phyloP scores from a whole-genome alignment of 352 stramenopile genomes.

The Pythium chondricola region DNA sequence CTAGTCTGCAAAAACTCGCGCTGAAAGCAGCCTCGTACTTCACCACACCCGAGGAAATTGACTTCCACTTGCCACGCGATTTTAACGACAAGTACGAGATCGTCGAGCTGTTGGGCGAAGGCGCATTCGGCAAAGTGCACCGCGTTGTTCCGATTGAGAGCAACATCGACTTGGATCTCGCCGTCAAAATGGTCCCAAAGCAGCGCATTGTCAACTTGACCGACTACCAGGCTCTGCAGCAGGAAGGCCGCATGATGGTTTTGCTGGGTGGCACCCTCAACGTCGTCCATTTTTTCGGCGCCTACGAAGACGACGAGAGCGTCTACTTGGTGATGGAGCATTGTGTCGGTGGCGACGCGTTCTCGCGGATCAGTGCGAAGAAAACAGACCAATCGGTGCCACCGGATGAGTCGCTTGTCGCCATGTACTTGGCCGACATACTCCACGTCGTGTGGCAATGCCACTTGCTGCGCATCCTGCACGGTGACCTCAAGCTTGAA shows the following conservation, averaged over 20 bases:
- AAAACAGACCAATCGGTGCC: neutral
- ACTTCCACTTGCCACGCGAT: conserved; percentile 52
- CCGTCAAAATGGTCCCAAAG: conserved; percentile 77
- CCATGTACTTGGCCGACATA: conserved; percentile 70
- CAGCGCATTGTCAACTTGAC: conserved; percentile 43
- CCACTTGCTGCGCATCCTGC: conserved; percentile 63
- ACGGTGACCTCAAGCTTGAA: conserved; percentile 74
- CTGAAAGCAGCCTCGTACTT: conserved; percentile 60
- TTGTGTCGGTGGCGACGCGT: conserved; percentile 62
- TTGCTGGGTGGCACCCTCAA: conserved; percentile 72
- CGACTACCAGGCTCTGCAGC: conserved; percentile 60
- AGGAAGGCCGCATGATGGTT: conserved; percentile 73
- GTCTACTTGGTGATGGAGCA: conserved; percentile 82
- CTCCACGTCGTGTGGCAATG: conserved; percentile 79
- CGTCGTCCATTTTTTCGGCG: conserved; percentile 78
- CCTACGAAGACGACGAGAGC: conserved; percentile 64
- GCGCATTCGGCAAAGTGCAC: conserved; percentile 63
- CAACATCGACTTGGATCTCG: conserved; percentile 36
- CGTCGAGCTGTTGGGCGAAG: conserved; percentile 54
- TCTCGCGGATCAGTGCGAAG: conserved; percentile 23
- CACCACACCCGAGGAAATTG: conserved; percentile 48
- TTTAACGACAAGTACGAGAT: conserved; percentile 52
- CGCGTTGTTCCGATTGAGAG: conserved; percentile 28
- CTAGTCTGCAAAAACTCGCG: conserved; percentile 37
- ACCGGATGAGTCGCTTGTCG: conserved; percentile 33